phyloP scores from a whole-genome alignment of 2,329 filamentous ascomycete species.

The Cercospora canescens region DNA sequence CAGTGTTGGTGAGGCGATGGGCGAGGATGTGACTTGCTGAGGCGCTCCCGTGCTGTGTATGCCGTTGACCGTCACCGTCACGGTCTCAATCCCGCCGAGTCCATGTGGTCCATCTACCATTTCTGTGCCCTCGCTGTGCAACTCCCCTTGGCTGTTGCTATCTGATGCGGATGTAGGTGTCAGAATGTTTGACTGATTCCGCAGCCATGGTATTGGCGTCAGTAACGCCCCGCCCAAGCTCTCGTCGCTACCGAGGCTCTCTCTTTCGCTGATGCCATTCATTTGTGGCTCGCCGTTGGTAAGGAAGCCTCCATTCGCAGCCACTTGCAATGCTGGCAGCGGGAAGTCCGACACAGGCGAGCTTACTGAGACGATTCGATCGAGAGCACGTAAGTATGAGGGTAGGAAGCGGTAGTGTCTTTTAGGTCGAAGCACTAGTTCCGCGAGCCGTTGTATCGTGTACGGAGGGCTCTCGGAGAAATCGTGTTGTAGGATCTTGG shows the following conservation, averaged over 20 bases:
- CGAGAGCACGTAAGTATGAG: constrained; percentile 84
- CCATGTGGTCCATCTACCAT: constrained; percentile 81
- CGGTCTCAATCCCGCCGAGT: constrained; percentile 76
- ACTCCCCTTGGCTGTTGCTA: constrained; percentile 47
- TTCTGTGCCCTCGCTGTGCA: constrained; percentile 73
- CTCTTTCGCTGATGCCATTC: constrained; percentile 62
- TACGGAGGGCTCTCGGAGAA: constrained; percentile 81
- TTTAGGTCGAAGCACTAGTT: constrained; percentile 76
- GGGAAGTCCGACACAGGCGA: constrained; percentile 80
- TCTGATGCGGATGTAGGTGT: constrained; percentile 16
- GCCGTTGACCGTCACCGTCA: constrained; percentile 73
- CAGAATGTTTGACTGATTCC: constrained; percentile 23
- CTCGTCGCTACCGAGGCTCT: constrained; percentile 75
- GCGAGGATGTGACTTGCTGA: constrained; percentile 27
- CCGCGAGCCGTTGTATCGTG: constrained; percentile 87
- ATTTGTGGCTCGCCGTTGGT: constrained; percentile 54
- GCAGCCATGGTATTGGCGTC: constrained; percentile 90
- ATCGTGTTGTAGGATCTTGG: constrained; percentile 40
- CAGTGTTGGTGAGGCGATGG: constrained; percentile 30
- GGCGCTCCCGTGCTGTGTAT: constrained; percentile 33
- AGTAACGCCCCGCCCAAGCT: constrained; percentile 85
- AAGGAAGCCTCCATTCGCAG: constrained; percentile 49
- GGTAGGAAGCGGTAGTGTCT: constrained; percentile 79
- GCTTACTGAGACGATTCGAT: constrained; percentile 87
- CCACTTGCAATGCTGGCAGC: constrained; percentile 59